These are phyloP conservation scores for Trametes meyenii DNA, from an alignment of 768 basidiomycete species.

Conservation along the genomic window DNA sequence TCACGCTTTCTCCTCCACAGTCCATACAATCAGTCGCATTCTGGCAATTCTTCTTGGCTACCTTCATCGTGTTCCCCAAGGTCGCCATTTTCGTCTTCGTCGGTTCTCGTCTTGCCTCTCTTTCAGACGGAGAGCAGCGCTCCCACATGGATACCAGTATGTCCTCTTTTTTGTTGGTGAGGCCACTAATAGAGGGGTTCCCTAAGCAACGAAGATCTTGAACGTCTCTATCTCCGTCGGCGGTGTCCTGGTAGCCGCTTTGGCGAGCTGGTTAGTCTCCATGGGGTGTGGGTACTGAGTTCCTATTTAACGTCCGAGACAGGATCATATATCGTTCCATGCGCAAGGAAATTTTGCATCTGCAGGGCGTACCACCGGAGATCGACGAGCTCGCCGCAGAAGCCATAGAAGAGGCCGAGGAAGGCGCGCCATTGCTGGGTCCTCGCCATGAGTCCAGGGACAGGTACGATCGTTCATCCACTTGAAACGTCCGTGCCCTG, in stretches of 20 bases:
- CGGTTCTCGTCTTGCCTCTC: conserved; percentile 69
- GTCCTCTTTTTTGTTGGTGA: conserved; percentile 24
- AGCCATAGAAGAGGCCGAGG: conserved; percentile 60
- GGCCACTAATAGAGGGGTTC: not conserved
- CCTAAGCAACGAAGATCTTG: conserved; percentile 62
- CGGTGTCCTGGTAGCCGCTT: conserved; percentile 58
- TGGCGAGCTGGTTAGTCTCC: conserved; percentile 67
- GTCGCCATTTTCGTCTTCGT: conserved; percentile 75
- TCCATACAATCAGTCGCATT: conserved; percentile 75
- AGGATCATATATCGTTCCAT: conserved; percentile 72
- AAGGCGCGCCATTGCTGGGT: conserved; percentile 59
- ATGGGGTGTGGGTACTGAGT: not conserved
- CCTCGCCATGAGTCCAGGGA: conserved; percentile 13
- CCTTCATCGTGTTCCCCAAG: conserved; percentile 71
- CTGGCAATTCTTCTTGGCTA: conserved; percentile 78
- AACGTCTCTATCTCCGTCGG: conserved; percentile 61
- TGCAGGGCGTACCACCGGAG: conserved; percentile 51
- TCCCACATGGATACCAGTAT: conserved; percentile 75
- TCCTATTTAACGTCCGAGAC: conserved; percentile 14
- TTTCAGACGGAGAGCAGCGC: conserved; percentile 78
- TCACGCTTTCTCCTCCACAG: conserved; percentile 38
- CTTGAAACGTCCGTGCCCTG: conserved; percentile 4
- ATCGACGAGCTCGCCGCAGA: conserved; percentile 60
- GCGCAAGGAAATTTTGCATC: conserved; percentile 58
- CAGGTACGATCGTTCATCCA: conserved; percentile 21